Evolutionary conservation across 148 eudicot species (phyloP), one percentile per base, ranked within the genome.

Genomic region (Agrostemma githago): DNA sequence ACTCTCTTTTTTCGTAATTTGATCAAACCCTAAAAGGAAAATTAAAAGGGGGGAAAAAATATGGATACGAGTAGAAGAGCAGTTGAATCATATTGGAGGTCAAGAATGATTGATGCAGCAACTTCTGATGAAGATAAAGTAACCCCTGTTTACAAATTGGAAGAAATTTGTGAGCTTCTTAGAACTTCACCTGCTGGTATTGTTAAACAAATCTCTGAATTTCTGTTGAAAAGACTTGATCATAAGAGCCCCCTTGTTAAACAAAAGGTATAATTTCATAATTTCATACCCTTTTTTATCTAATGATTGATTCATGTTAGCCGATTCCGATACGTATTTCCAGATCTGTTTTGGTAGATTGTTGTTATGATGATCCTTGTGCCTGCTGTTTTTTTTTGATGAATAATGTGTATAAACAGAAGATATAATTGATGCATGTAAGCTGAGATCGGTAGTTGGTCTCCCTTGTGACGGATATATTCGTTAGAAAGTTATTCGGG

Each of bases 21-120:
- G 58, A 72, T 8, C 2, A 42, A 42, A 5, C 14, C 15, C 51
- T 65, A 44, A 11, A 62, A 71, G 54, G 64, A 68, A 62, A 75
- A 72, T 59, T 65, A 44, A n/a, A 17, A 16, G 69, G 53, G 38
- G 38, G 57, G 66, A 8, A 11, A 8, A 11, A 94, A 66, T 7
- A 94, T 95, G 98, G 96, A 95, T 78, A 84, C 88, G 66, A 92
- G 97, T 88, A 88, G 97, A 84, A 90, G 98, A 79, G 98, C 97
- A 40, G 98, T 92, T 64, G 98, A 92, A 69, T 87, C 98, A 61
- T 95, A 95, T 71, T 92, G 98, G 98, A 85, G 98, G 68, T 92
- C 93, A 60, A 76, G 87, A 65, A 87, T 88, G 96, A 86, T 95
- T 39, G 98, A 95, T 81, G 93, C 62, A 0, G 97, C 90, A n/a